Conservation (phyloP, 2,329 filamentous ascomycete genomes). For the Ophiocordyceps sinensis region DNA sequence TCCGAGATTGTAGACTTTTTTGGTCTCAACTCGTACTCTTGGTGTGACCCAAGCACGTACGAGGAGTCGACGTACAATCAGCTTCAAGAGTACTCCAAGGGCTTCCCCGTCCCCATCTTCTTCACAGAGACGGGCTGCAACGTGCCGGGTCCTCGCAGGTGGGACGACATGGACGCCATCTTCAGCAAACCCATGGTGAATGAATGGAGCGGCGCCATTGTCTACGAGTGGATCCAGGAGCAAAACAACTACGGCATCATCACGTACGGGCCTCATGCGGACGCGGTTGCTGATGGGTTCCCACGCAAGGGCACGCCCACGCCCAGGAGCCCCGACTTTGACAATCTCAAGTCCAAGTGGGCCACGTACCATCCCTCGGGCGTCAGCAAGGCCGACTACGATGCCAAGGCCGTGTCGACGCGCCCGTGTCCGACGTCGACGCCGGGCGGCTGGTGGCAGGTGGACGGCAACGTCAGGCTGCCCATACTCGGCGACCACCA, state of each 20-base stretch:
- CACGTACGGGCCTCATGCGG: slow-evolving; percentile 51
- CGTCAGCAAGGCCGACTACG: slow-evolving; percentile 51
- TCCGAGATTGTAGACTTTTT: slow-evolving; percentile 71
- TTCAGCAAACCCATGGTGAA: slow-evolving; percentile 59
- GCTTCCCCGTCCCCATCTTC: slow-evolving; percentile 74
- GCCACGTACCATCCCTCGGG: slow-evolving; percentile 55
- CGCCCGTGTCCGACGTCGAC: slow-evolving; percentile 60
- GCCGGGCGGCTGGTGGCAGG: slow-evolving; percentile 61
- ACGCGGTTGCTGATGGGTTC: slow-evolving; percentile 48
- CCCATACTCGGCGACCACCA: slow-evolving; percentile 48
- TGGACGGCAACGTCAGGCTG: slow-evolving; percentile 54
- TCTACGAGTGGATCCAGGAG: slow-evolving; percentile 87
- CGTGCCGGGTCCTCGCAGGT: slow-evolving; percentile 42
- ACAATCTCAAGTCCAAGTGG: slow-evolving; percentile 66
- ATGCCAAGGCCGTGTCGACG: slow-evolving; percentile 42
- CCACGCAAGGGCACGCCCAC: slow-evolving; percentile 58
- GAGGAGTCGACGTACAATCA: slow-evolving; percentile 51
- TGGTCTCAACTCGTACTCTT: slow-evolving; percentile 72
- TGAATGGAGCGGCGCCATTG: slow-evolving; percentile 60
- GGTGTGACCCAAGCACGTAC: slow-evolving; percentile 51
- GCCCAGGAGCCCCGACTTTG: slow-evolving; percentile 61
- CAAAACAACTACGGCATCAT: slow-evolving; percentile 71
- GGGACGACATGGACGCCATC: slow-evolving; percentile 62
- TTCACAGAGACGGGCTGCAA: slow-evolving; percentile 86
- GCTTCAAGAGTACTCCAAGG: slow-evolving; percentile 50